phyloP scores from a whole-genome alignment of 495 filamentous ascomycete species.

The Daldinia caldariorum region DNA sequence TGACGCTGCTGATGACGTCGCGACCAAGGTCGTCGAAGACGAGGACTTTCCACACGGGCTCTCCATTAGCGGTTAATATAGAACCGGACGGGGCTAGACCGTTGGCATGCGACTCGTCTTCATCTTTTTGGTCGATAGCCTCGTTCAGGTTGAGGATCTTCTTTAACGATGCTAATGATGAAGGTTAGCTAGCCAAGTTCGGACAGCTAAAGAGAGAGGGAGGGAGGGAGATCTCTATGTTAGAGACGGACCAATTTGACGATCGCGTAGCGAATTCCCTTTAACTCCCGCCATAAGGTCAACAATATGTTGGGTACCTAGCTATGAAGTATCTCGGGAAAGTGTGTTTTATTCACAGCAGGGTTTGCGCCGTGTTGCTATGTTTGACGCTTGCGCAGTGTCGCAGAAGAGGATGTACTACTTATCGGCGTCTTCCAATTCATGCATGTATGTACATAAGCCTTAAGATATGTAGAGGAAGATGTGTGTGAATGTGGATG shows the following conservation, averaged over 20 bases:
- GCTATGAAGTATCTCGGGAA: neutral
- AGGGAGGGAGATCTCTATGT: neutral
- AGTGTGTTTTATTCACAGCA: constrained; percentile 23
- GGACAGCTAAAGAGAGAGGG: constrained; percentile 49
- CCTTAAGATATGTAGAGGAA: too few relatives aligned
- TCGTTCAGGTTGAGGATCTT: constrained; percentile 97
- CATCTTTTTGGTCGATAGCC: constrained; percentile 62
- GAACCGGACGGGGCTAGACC: constrained; percentile 76
- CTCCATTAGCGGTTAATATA: constrained; percentile 86
- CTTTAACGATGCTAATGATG: constrained; percentile 81
- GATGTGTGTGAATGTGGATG: too few relatives aligned
- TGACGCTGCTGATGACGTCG: constrained; percentile 88
- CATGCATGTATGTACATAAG: constrained; percentile 29
- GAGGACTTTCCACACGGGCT: constrained; percentile 75
- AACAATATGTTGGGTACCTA: neutral
- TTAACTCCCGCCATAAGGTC: constrained; percentile 71
- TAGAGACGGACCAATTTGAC: constrained; percentile 81
- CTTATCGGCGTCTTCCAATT: constrained; percentile 18
- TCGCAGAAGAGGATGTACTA: constrained; percentile 12
- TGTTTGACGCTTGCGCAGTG: constrained; percentile 29
- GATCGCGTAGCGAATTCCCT: constrained; percentile 85
- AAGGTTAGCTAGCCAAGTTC: constrained; percentile 36
- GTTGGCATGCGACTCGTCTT: constrained; percentile 66
- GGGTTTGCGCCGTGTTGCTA: constrained; percentile 7
- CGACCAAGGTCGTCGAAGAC: constrained; percentile 71